Percentiles rank a stretch among this genome's conserved stretches.
These are phyloP conservation scores for Microcyclosporella mali DNA, from an alignment of 2,329 filamentous ascomycete genomes.

Conservation along the genomic window DNA sequence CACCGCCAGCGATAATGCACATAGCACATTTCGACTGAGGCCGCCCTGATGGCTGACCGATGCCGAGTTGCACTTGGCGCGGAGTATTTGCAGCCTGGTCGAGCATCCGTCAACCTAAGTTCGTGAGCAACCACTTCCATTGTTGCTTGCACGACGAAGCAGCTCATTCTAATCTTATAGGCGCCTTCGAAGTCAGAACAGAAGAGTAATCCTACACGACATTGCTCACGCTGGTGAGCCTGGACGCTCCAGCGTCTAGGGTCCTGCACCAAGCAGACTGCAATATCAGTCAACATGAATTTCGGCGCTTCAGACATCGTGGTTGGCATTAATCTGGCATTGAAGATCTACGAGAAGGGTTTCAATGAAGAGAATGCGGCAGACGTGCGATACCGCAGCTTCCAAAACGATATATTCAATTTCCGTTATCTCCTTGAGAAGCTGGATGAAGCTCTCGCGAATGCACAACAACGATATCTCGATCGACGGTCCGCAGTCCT, in stretches of 20 bases:
- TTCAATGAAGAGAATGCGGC: slow-evolving; percentile 17
- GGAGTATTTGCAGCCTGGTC: too few relatives aligned
- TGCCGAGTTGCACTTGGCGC: too few relatives aligned
- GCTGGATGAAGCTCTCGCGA: slow-evolving; percentile 12
- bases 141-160: too few relatives aligned
- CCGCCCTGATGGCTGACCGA: neutral
- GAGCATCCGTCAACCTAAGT: too few relatives aligned
- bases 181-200: too few relatives aligned
- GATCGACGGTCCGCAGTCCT: slow-evolving; percentile 5
- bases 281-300: too few relatives aligned
- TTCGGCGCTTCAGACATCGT: slow-evolving; percentile 8
- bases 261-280: too few relatives aligned
- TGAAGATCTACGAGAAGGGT: slow-evolving; percentile 15
- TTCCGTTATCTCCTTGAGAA: slow-evolving; percentile 14
- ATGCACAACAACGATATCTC: slow-evolving; percentile 12
- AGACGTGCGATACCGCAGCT: slow-evolving; percentile 17
- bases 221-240: too few relatives aligned
- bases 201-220: too few relatives aligned
- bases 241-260: too few relatives aligned
- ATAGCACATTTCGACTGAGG: slow-evolving; percentile 3
- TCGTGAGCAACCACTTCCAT: too few relatives aligned
- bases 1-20: slow-evolving; percentile 6
- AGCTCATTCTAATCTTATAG: too few relatives aligned
- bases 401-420: slow-evolving; percentile 19
- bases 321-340: slow-evolving; percentile 12